Evolutionary conservation across 1,284 basidiomycete species (phyloP).

Genomic region (Fistulinella staudtii): DNA sequence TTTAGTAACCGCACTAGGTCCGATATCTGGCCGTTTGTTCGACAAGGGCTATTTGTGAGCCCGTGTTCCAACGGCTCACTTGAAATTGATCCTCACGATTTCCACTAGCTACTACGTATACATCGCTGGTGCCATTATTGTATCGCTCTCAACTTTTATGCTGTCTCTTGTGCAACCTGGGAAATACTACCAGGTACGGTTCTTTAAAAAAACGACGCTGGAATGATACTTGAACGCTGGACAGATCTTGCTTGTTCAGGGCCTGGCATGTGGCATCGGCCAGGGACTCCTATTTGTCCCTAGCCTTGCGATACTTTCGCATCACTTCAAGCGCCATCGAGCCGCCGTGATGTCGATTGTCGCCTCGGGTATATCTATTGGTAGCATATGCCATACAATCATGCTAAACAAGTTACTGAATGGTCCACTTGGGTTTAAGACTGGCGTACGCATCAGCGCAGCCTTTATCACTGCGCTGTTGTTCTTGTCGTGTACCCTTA

Average conservation of each 20-base stretch:
- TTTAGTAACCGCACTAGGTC: constrained; percentile 21
- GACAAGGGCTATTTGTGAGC: constrained; percentile 33
- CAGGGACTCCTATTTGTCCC: constrained; percentile 34
- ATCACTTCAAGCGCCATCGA: constrained; percentile 33
- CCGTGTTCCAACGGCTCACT: rapidly evolving
- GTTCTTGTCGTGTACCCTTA: constrained; percentile 25
- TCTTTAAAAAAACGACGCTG: background rate
- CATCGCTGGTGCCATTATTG: constrained; percentile 23
- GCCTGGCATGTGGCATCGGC: constrained; percentile 30
- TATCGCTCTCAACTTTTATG: constrained; percentile 33
- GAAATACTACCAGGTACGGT: constrained; percentile 33
- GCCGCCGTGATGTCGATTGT: constrained; percentile 32
- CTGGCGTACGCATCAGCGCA: constrained; percentile 31
- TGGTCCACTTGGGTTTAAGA: constrained; percentile 22
- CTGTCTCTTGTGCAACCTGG: constrained; percentile 34
- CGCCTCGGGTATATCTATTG: constrained; percentile 30
- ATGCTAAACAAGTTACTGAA: constrained; percentile 40
- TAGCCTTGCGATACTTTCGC: constrained; percentile 33
- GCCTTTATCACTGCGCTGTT: constrained; percentile 24
- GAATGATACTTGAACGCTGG: background rate
- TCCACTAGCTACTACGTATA: constrained; percentile 10
- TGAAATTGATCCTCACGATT: background rate
- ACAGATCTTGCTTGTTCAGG: constrained; percentile 36
- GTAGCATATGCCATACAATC: constrained; percentile 32
- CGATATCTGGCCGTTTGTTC: constrained; percentile 25